Conservation (phyloP, 495 filamentous ascomycete genomes). For the Haplographium delicatum region DNA sequence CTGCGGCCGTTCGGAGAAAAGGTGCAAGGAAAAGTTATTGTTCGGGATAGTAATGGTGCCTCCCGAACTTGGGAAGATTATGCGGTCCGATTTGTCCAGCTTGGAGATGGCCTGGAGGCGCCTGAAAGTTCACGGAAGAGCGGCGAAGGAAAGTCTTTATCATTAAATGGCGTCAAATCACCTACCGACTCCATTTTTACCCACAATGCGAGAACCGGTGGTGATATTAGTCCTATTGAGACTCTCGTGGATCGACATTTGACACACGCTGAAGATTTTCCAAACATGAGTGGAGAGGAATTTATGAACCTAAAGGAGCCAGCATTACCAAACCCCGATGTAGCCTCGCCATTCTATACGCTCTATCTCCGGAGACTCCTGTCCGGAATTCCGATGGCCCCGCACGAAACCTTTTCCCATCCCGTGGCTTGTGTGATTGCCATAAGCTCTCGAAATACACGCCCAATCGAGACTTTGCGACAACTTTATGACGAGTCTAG, state of each 20-base stretch:
- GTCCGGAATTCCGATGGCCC: conserved; percentile 66
- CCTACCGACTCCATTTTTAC: conserved; percentile 4
- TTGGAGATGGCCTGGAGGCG: conserved; percentile 53
- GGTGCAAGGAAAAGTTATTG: conserved; percentile 79
- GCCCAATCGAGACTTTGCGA: conserved; percentile 78
- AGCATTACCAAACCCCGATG: conserved; percentile 32
- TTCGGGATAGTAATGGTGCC: conserved; percentile 81
- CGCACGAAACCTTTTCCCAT: conserved; percentile 90
- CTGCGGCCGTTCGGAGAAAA: conserved; percentile 89
- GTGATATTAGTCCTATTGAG: conserved; percentile 36
- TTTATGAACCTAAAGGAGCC: conserved; percentile 28
- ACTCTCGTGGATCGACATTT: conserved; percentile 48
- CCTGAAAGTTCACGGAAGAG: conserved; percentile 29
- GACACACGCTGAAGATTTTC: conserved; percentile 40
- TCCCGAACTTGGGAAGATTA: conserved; percentile 85
- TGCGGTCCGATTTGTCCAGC: conserved; percentile 73
- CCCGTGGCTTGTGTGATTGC: conserved; percentile 95
- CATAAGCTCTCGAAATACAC: conserved; percentile 77
- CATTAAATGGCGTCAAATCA: conserved; percentile 21
- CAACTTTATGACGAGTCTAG: conserved; percentile 74
- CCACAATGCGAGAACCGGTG: conserved; percentile 21
- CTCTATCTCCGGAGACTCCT: conserved; percentile 78
- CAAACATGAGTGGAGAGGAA: conserved; percentile 36
- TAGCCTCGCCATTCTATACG: conserved; percentile 63
- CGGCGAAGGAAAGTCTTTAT: conserved; percentile 22